Percentiles rank a stretch among this genome's conserved stretches.
These are phyloP conservation scores for Ogataea pilisensis DNA, from an alignment of 805 yeast genomes.

Conservation along the genomic window DNA sequence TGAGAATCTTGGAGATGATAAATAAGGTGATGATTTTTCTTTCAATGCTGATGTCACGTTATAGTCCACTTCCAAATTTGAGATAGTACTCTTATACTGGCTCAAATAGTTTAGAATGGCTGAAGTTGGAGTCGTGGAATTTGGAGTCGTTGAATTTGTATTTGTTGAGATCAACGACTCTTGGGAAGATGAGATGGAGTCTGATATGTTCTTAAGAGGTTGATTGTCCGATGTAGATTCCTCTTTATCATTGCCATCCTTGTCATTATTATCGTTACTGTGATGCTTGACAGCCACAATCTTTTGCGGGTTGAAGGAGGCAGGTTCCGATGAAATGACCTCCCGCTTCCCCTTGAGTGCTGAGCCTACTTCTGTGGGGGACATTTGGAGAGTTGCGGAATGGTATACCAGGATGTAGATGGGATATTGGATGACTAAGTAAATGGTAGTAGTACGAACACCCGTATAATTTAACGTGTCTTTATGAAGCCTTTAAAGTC, in stretches of 20 bases:
- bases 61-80: background rate
- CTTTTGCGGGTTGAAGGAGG: too few relatives aligned
- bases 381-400: too few relatives aligned
- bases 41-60: background rate
- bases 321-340: too few relatives aligned
- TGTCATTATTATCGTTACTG: background rate
- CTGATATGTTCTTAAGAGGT: background rate
- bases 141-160: constrained; percentile 13
- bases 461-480: too few relatives aligned
- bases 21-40: background rate
- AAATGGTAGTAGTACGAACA: too few relatives aligned
- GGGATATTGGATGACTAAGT: too few relatives aligned
- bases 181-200: constrained; percentile 3
- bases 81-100: background rate
- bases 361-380: too few relatives aligned
- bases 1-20: background rate
- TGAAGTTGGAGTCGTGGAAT: constrained; percentile 10
- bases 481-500: too few relatives aligned
- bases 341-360: too few relatives aligned
- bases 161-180: constrained; percentile 1
- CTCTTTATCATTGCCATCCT: background rate
- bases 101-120: background rate
- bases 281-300: too few relatives aligned
- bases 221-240: too few relatives aligned
- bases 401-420: too few relatives aligned